Evolutionary conservation across 768 basidiomycete genomes (phyloP).

Genomic region (Stropharia rugosoannulata): DNA sequence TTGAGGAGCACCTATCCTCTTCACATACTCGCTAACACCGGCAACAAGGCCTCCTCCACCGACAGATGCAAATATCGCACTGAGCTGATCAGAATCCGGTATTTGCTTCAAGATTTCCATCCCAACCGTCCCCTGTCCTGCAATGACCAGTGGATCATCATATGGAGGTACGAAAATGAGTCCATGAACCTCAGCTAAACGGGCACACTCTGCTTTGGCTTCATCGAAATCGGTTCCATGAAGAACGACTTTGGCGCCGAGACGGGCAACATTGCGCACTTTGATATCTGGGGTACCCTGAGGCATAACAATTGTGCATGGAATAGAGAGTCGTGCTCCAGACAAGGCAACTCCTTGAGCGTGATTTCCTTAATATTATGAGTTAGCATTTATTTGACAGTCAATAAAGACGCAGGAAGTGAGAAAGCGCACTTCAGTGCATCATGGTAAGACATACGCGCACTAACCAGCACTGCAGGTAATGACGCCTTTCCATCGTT

Average conservation of each 20-base stretch:
- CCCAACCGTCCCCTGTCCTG: constrained; percentile 94
- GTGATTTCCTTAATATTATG: constrained; percentile 78
- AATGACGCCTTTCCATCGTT: constrained; percentile 95
- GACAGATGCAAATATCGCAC: constrained; percentile 86
- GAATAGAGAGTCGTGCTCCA: constrained; percentile 81
- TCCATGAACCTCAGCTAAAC: constrained; percentile 72
- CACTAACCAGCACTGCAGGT: constrained; percentile 97
- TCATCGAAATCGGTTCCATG: constrained; percentile 94
- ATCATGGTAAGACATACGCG: constrained; percentile 31
- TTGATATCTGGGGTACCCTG: constrained; percentile 94
- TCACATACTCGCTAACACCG: constrained; percentile 92
- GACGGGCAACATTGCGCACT: constrained; percentile 89
- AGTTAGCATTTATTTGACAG: background rate
- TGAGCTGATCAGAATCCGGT: constrained; percentile 69
- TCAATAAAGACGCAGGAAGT: background rate
- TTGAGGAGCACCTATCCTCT: constrained; percentile 83
- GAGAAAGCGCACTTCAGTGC: background rate
- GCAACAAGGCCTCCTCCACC: constrained; percentile 93
- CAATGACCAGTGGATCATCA: constrained; percentile 95
- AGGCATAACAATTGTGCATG: constrained; percentile 99
- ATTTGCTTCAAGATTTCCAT: constrained; percentile 95
- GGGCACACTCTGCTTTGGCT: constrained; percentile 91
- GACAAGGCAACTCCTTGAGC: constrained; percentile 98
- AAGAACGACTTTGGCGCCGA: constrained; percentile 93
- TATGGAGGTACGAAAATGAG: constrained; percentile 95